Conservation (phyloP, 1,284 basidiomycete species). For the Ustilago hordei region DNA sequence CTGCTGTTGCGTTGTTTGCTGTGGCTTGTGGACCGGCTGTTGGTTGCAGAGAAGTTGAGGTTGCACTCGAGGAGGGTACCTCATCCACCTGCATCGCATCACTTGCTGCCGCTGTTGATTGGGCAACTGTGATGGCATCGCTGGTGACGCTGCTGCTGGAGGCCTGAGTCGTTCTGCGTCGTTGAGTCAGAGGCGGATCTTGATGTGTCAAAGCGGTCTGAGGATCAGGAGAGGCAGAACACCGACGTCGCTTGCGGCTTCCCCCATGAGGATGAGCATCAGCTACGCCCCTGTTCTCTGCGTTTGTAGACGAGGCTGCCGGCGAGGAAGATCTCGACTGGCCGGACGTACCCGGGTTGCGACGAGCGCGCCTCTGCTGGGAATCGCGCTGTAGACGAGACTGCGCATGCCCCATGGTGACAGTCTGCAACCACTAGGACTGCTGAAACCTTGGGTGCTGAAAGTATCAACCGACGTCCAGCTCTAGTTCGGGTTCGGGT, state of each 20-base stretch:
- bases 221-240: constrained; percentile 6
- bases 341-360: background rate
- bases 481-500: background rate
- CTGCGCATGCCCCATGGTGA: constrained; percentile 38
- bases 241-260: constrained; percentile 30
- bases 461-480: background rate
- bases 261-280: background rate
- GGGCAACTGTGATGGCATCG: background rate
- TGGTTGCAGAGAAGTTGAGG: background rate
- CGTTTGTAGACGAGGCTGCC: background rate
- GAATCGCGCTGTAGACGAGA: constrained; percentile 26
- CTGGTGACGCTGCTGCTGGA: background rate
- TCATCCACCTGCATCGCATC: constrained; percentile 27
- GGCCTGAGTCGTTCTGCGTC: constrained; percentile 12
- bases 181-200: constrained; percentile 7
- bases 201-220: background rate
- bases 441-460: background rate
- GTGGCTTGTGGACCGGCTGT: background rate
- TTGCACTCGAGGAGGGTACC: background rate
- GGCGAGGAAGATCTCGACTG: constrained; percentile 2
- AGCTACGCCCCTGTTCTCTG: background rate
- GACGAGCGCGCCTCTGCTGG: constrained; percentile 6
- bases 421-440: background rate
- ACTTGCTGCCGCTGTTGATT: background rate
- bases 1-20: background rate